Percentiles rank a stretch among this genome's conserved stretches.
phyloP scores from a whole-genome alignment of 2,329 filamentous ascomycete species.

The Xylariaceae sp. region DNA sequence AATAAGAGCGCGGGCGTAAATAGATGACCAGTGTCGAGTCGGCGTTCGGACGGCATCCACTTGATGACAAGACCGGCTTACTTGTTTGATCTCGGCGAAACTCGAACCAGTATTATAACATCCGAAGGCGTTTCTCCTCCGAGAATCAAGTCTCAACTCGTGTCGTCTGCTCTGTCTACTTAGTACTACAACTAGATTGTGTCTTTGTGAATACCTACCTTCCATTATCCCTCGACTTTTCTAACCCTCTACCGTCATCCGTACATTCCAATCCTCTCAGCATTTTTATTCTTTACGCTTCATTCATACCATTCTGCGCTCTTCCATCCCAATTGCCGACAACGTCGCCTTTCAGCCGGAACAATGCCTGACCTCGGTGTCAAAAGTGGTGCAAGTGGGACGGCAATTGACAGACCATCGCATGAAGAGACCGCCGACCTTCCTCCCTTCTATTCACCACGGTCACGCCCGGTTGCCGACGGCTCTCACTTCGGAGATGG shows the following conservation, averaged over 20 bases:
- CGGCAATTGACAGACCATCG: constrained; percentile 1
- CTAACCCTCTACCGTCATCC: too few relatives aligned
- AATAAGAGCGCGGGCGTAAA: not conserved
- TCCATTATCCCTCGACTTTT: too few relatives aligned
- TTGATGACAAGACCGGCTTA: not conserved
- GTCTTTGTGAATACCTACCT: too few relatives aligned
- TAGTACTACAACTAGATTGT: too few relatives aligned
- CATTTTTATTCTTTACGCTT: not conserved
- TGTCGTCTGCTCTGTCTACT: not conserved
- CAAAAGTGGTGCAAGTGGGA: not conserved
- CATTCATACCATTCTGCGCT: too few relatives aligned
- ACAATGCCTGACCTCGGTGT: constrained; percentile 13
- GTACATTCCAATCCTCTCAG: not conserved
- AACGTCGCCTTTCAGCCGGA: not conserved
- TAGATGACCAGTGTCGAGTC: not conserved
- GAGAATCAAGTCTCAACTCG: not conserved
- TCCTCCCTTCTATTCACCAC: constrained; percentile 45
- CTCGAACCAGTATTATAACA: not conserved
- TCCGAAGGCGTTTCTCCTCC: not conserved
- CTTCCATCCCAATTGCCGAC: not conserved
- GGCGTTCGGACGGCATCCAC: not conserved
- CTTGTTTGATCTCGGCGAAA: not conserved
- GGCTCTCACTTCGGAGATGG: constrained; percentile 8
- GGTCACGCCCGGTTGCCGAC: constrained; percentile 28
- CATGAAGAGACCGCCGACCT: constrained; percentile 34